Conservation (phyloP, 2,329 filamentous ascomycete species). For the Xylaria sp. region DNA sequence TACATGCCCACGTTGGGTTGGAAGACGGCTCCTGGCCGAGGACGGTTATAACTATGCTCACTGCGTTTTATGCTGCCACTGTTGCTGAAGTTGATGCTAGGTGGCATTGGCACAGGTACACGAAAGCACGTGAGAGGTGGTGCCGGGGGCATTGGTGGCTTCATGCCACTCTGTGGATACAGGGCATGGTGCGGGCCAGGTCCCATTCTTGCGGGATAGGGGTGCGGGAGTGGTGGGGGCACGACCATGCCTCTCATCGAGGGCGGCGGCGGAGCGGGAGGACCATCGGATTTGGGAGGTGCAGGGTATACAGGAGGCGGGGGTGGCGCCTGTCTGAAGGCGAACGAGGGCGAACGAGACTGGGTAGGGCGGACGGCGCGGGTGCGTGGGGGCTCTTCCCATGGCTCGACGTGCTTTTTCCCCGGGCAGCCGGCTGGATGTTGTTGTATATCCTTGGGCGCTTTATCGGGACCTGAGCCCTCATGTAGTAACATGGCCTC, state of each 20-base stretch:
- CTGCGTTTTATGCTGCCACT: constrained; percentile 3
- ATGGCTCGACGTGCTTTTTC: constrained; percentile 9
- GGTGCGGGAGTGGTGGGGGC: constrained; percentile 10
- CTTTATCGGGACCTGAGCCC: neutral
- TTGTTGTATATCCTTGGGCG: constrained; percentile 21
- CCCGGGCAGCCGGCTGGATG: constrained; percentile 11
- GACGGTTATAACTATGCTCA: neutral
- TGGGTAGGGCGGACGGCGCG: constrained; percentile 21
- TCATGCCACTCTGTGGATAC: constrained; percentile 21
- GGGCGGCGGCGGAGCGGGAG: constrained; percentile 29
- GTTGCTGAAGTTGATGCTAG: constrained; percentile 9
- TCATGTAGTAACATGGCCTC: constrained; percentile 37
- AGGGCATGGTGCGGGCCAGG: constrained; percentile 5
- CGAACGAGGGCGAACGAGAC: constrained; percentile 24
- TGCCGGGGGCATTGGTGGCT: constrained; percentile 11
- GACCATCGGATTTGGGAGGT: constrained; percentile 15
- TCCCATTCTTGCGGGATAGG: neutral
- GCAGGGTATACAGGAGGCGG: constrained; percentile 22
- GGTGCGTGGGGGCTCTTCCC: constrained; percentile 17
- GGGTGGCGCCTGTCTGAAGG: constrained; percentile 17
- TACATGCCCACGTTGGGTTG: constrained; percentile 30
- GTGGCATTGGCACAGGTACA: constrained; percentile 1
- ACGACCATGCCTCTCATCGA: constrained; percentile 21
- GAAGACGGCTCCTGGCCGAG: constrained; percentile 12
- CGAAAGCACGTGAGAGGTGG: constrained; percentile 14